Base-by-base conservation (phyloP, 805 yeast genomes). In the Yamadazyma phyllophila region DNA sequence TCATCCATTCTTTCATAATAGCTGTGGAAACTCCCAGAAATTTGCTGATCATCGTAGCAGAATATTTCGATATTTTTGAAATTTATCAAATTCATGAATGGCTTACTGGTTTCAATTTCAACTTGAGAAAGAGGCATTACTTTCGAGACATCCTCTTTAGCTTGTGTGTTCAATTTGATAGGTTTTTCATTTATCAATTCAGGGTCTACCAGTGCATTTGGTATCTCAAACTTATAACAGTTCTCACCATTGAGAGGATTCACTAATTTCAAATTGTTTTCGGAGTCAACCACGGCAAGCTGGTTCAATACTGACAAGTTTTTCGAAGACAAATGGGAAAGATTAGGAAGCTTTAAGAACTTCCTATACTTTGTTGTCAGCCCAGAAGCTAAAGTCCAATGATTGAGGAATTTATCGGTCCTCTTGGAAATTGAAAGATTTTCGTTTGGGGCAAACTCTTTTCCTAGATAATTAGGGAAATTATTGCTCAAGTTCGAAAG, bases 51-150 rank as follows among this genome's bases (percentile, higher is more conserved):
- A 16, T 57, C 59, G 52, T 59, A 70, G 9, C 62, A 58, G 26
- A 66, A 59, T 48, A 69, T 61, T 39, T 56, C 55, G 17, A 67
- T 56, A 42, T 65, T 64, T 36, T 57, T 54, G 49, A 59, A 60
- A 41, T 61, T 62, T 26, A 67, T 56, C 33, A 69, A 47, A 40
- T 63, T 62, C 39, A 62, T 54, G 45, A 62, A 68, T 4, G 75
- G 74, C 16, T 58, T 60, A 49, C 82, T 74, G 0, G 84, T 77
- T 51, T 80, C 84, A 44, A 81, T 74, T 56, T 80, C 85, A 27
- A 80, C 73, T 46, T 77, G 76, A 0, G 80, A 71, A 26, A 79
- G 57, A 61, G 26, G 51, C 44, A 15, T 39, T 36, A 31, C n/a
- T 3, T 34, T 14, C 6, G 20, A 20, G 44, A 40, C 43, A 11